Conservation (phyloP, 139 green algal genomes). For the Astrephomene gubernaculifera region DNA sequence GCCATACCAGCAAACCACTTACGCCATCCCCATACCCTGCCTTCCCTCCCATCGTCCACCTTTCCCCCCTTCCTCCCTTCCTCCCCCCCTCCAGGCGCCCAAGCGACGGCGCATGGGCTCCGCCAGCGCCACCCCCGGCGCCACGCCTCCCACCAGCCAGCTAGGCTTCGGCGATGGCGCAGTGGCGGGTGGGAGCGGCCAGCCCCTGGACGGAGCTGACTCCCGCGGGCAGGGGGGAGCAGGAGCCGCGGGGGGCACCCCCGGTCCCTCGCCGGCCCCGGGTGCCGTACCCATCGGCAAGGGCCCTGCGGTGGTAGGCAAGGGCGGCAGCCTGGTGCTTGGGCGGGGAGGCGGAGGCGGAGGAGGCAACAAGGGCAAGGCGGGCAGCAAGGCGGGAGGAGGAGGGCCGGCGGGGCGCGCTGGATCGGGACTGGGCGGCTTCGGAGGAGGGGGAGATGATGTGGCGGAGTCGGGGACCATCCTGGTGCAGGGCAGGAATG, state of each 20-base stretch:
- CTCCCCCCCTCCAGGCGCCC: not conserved
- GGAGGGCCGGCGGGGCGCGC: not conserved
- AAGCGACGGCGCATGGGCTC: constrained; percentile 39
- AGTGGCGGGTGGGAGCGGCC: not conserved
- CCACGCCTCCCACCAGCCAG: constrained; percentile 21
- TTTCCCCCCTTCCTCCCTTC: not conserved
- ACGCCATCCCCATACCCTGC: not conserved
- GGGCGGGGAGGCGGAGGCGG: not conserved
- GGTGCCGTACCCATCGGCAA: constrained; percentile 34
- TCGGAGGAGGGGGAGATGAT: no score
- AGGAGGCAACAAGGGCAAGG: constrained; percentile 11
- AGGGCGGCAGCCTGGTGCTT: constrained; percentile 35
- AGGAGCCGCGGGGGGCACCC: no score
- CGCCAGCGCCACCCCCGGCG: constrained; percentile 1
- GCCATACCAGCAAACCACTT: not conserved
- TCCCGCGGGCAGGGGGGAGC: constrained; percentile 1
- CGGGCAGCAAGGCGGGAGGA: not conserved
- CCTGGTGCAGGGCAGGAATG: constrained; percentile 8
- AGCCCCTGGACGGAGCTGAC: not conserved
- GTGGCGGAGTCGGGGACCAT: constrained; percentile 16
- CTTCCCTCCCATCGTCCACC: not conserved
- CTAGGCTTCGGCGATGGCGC: not conserved
- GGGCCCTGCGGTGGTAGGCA: constrained; percentile 36
- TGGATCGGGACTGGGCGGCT: no score
- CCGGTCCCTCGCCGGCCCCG: not conserved